Base-by-base conservation (phyloP, 2,329 filamentous ascomycete species). In the Colletotrichum sansevieriae region DNA sequence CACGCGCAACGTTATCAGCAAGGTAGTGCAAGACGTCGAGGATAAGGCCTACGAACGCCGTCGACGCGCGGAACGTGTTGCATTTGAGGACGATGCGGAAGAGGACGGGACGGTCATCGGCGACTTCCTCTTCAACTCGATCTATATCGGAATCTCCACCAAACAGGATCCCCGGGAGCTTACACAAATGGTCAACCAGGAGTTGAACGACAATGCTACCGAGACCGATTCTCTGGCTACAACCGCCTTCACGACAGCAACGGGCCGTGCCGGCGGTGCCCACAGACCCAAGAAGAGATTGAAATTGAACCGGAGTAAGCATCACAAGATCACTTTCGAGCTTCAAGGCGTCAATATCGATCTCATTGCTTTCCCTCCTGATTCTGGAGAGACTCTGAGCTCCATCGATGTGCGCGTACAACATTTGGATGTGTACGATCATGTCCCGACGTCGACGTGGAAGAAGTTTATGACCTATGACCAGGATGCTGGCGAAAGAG, bases 121-220 rank as follows among this genome's bases (percentile, higher is more conserved):
- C 6, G 97, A 99, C 77, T 97, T 97, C 73, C 84, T 99, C 15
- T 99, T 99, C 85, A 98, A 99, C 77, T 99, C 96, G 0, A 97
- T 99, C 63, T 99, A 98, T 82, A 98, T 99, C 74, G 94, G 93
- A 13, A 92, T 99, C 18, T 92, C 95, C 0, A 87, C 92, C 11
- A 96, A 95, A 73, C 89, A 91, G 66, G 95, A 98, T 73, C 94
- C 94, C 5, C 88, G 88, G 61, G 93, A 97, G 35, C 85, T 98
- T 10, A 86, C 93, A 4, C 88, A 89, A 52, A 92, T 92, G 44
- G 97, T 99, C 79, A 97, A 98, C 75, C 90, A 92, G 65, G 90
- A 95, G 41, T 87, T 98, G 55, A 93, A 97, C 72, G 95, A 98
- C 74, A 87, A 92, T 64, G 88, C 86, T 4, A 97, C 93, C 43